Base-by-base conservation (phyloP, 768 basidiomycete species). In the Mycena olivaceomarginata region DNA sequence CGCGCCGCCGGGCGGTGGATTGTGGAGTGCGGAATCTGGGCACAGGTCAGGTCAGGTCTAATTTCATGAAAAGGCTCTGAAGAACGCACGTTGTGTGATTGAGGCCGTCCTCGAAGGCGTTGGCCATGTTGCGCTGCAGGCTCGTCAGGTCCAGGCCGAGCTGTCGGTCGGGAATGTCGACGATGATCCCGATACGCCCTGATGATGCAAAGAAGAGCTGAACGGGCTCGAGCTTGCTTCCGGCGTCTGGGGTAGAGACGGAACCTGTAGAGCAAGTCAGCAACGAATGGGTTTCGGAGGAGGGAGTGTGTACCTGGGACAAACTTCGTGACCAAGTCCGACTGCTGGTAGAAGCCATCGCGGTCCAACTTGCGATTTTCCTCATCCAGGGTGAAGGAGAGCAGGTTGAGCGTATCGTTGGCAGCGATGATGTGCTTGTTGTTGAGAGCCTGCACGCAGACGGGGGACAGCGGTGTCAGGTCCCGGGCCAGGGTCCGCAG, bases 301-400 rank as follows among this genome's bases (percentile, higher is more conserved):
- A 15, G 59, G 63, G 18, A 31, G 31, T 37, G 59, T 85, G 67
- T 82, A 94, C 95, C 95, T 79, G 90, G 87, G 22, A 95, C 82
- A 79, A 98, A 93, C 80, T 93, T 94, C 75, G 93, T 95, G 41
- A 97, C 91, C 59, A 94, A 85, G 79, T 98, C 97, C 15, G 92
- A 95, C 2, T 96, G 78, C 80, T 96, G 91, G 83, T 93, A 97
- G 66, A 87, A 87, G 0, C 97, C 97, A 67, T 92, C 90, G 13
- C 89, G 88, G 75, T 94, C 93, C 45, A 90, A 85, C 9, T 87
- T 86, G 51, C 80, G 83, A 64, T 88, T 88, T 59, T 20, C 74
- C n/a, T 74, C 69, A 60, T 79, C 78, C 18, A 93, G 82, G 67
- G 89, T 85, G 84, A 94, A 95, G 5, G 92, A 88, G 82, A 93